Conservation (phyloP, 768 basidiomycete species). For the Phlebiopsis flavidoalba region DNA sequence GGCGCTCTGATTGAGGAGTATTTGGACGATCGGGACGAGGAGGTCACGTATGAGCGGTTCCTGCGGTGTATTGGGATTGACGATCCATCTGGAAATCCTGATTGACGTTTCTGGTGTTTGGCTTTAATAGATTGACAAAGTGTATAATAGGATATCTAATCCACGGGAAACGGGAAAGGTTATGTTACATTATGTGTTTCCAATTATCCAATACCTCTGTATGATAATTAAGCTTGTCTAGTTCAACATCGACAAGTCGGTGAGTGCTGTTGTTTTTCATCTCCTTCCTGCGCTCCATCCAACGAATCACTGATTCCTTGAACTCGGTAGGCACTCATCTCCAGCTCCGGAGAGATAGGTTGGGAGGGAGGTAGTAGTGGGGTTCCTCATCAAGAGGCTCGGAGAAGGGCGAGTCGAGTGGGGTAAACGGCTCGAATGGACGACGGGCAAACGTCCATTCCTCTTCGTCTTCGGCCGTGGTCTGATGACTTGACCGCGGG, state of each 20-base stretch:
- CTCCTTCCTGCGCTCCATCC: slow-evolving; percentile 9
- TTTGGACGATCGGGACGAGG: neutral
- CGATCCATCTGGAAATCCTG: neutral
- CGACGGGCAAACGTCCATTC: neutral
- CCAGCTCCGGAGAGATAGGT: slow-evolving; percentile 11
- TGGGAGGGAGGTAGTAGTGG: slow-evolving; percentile 9
- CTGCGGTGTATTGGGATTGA: neutral
- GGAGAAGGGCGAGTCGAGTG: neutral
- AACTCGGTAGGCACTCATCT: slow-evolving; percentile 11
- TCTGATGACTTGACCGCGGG: neutral
- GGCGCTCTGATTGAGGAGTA: neutral
- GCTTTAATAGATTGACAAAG: neutral
- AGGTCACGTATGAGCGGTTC: neutral
- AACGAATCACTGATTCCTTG: slow-evolving; percentile 3
- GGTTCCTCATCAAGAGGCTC: neutral
- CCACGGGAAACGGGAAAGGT: neutral
- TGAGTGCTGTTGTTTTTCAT: neutral
- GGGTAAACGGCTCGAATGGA: neutral
- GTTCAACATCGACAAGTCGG: neutral
- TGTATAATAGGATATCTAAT: neutral
- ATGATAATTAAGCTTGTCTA: neutral
- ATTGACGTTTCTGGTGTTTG: neutral
- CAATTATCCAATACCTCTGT: neutral
- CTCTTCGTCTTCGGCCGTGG: neutral
- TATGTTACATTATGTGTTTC: neutral